Conservation (phyloP, 2,329 filamentous ascomycete species). For the Neofusicoccum parvum region DNA sequence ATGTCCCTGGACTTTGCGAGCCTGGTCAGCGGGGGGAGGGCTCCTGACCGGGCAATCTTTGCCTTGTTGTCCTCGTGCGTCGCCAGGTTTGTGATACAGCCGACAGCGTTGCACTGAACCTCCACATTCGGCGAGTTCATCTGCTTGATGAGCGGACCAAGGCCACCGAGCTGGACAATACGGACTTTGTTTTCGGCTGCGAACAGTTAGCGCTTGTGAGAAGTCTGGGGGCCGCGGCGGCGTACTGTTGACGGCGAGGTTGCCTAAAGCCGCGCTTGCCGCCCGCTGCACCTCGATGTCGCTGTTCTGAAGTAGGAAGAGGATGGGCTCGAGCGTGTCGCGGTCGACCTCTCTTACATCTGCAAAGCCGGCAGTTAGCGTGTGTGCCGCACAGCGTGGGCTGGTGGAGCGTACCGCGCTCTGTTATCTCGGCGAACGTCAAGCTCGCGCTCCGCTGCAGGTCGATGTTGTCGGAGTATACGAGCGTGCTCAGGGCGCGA, state of each 20-base stretch:
- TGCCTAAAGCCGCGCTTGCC: conserved; percentile 92
- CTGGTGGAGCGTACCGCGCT: conserved; percentile 69
- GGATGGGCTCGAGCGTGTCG: conserved; percentile 92
- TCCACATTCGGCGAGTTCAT: conserved; percentile 99
- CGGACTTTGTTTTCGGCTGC: conserved; percentile 97
- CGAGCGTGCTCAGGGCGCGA: conserved; percentile 88
- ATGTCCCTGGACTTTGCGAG: conserved; percentile 97
- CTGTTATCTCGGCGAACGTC: conserved; percentile 98
- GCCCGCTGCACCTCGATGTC: conserved; percentile 97
- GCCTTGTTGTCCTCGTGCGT: conserved; percentile 99
- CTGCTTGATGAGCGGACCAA: conserved; percentile 90
- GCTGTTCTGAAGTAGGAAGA: conserved; percentile 90
- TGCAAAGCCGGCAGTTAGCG: conserved; percentile 42
- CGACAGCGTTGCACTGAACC: conserved; percentile 98
- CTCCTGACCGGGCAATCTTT: conserved; percentile 94
- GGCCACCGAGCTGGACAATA: conserved; percentile 88
- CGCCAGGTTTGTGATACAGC: conserved; percentile 96
- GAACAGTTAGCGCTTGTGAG: conserved; percentile 44
- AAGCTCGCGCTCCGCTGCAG: conserved; percentile 95
- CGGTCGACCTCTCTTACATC: conserved; percentile 96
- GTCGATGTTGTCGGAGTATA: conserved; percentile 98
- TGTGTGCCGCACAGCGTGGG: conserved; percentile 4
- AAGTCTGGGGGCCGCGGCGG: conserved; percentile 22
- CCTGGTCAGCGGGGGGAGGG: conserved; percentile 84
- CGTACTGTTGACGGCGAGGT: conserved; percentile 93